phyloP scores from a whole-genome alignment of 2,329 filamentous ascomycete species.

The Trichoderma sp. region DNA sequence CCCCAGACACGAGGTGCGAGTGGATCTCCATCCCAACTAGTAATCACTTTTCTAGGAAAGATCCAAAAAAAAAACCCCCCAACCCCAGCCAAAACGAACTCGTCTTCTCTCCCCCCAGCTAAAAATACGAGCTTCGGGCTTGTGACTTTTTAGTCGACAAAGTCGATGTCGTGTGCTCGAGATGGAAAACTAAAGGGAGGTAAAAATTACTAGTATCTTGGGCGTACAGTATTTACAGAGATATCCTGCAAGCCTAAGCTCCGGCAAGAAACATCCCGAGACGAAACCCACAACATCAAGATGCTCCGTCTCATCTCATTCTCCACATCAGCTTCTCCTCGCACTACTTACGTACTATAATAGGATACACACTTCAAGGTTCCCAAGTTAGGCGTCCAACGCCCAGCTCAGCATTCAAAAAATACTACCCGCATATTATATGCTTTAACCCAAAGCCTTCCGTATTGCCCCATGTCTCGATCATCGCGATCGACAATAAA shows the following conservation, averaged over 20 bases:
- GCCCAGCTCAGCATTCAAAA: no score
- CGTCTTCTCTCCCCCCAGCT: background rate
- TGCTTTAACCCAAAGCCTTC: background rate
- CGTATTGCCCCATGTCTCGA: background rate
- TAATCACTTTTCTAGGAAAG: background rate
- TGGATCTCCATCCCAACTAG: background rate
- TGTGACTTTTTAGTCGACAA: background rate
- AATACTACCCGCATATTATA: no score
- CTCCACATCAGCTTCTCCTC: background rate
- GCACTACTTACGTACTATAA: background rate
- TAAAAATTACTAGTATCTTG: background rate
- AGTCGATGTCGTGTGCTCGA: no score
- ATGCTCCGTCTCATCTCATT: background rate
- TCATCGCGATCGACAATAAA: conserved; percentile 3
- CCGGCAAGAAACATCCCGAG: background rate
- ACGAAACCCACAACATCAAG: background rate
- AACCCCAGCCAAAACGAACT: background rate
- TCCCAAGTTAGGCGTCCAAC: background rate
- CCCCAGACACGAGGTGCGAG: conserved; percentile 16
- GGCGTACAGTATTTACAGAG: background rate
- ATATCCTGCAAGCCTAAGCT: background rate
- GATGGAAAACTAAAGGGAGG: no score
- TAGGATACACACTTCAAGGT: no score
- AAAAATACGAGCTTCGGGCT: background rate
- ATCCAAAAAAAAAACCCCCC: background rate